These are phyloP conservation scores for Blakeslea trispora DNA, from an alignment of 371 early-diverging fungal genomes.

Conservation along the genomic window DNA sequence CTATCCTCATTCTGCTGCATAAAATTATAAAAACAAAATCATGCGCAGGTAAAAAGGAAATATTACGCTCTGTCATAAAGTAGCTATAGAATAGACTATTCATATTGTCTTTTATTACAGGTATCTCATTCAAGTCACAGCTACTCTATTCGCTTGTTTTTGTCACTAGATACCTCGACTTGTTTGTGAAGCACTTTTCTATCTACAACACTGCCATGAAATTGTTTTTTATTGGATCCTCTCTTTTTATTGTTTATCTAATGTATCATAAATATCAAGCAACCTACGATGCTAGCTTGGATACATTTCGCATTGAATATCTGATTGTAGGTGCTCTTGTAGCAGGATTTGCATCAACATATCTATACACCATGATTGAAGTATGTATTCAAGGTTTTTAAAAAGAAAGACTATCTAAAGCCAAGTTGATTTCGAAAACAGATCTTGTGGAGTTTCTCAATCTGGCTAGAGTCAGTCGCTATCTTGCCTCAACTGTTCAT, in stretches of 20 bases:
- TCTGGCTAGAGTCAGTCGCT: constrained; percentile 96
- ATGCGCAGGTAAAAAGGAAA: constrained; percentile 66
- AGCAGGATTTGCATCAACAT: constrained; percentile 73
- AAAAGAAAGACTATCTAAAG: too few species aligned
- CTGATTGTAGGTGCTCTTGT: constrained; percentile 71
- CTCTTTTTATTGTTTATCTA: constrained; percentile 88
- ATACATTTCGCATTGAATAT: constrained; percentile 91
- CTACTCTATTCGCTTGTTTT: constrained; percentile 94
- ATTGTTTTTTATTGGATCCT: constrained; percentile 87
- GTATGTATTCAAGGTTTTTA: too few species aligned
- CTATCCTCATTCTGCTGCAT: constrained; percentile 88
- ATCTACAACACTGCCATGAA: constrained; percentile 98
- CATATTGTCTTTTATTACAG: too few species aligned
- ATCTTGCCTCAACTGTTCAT: constrained; percentile 99
- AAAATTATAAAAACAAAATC: constrained; percentile 87
- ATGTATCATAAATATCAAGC: constrained; percentile 88
- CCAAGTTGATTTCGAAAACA: constrained; percentile 25
- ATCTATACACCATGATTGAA: constrained; percentile 71
- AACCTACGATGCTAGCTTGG: constrained; percentile 90
- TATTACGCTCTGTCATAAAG: constrained; percentile 4
- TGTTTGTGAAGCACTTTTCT: constrained; percentile 74
- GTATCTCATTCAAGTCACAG: constrained; percentile 98
- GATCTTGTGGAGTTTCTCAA: constrained; percentile 95
- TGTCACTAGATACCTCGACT: constrained; percentile 94
- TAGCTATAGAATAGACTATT: too few species aligned